phyloP scores from a whole-genome alignment of 352 stramenopile genomes.

The Peronospora destructor region DNA sequence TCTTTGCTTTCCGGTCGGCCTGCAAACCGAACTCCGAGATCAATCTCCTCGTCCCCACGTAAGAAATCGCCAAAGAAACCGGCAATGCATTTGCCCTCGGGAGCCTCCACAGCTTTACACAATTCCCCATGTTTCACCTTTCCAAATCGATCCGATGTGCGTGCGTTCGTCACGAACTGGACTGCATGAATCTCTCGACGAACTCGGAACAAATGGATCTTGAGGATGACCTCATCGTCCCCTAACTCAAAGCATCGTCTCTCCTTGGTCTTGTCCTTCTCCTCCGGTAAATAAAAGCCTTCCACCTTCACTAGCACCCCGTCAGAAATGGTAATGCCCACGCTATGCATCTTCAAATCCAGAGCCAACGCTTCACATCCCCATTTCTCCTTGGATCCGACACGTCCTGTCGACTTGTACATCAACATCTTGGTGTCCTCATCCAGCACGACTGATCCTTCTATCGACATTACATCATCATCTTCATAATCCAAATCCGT shows the following conservation, averaged over 20 bases:
- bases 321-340: slow-evolving; percentile 14
- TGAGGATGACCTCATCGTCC: slow-evolving; percentile 18
- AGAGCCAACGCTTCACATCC: slow-evolving; percentile 11
- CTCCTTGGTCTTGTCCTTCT: not conserved
- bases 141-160: slow-evolving; percentile 23
- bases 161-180: slow-evolving; percentile 23
- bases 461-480: slow-evolving; percentile 17
- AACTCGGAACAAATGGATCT: slow-evolving; percentile 24
- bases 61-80: slow-evolving; percentile 26
- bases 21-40: slow-evolving; percentile 22
- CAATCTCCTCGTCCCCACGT: slow-evolving; percentile 16
- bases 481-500: slow-evolving; percentile 25
- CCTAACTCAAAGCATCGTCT: slow-evolving; percentile 10
- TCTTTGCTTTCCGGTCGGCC: slow-evolving; percentile 3
- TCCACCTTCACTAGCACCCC: slow-evolving; percentile 18
- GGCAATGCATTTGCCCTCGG: slow-evolving; percentile 22
- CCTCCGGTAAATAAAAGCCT: slow-evolving; percentile 6
- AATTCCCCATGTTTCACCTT: slow-evolving; percentile 18
- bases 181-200: slow-evolving; percentile 27
- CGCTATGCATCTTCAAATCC: slow-evolving; percentile 13
- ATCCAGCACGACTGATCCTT: slow-evolving; percentile 18
- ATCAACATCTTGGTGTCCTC: slow-evolving; percentile 16
- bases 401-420: slow-evolving; percentile 18
- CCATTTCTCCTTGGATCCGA: slow-evolving; percentile 21
- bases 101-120: slow-evolving; percentile 28